phyloP scores from a whole-genome alignment of 2,329 filamentous ascomycete species.

The Colletotrichum abscissum region DNA sequence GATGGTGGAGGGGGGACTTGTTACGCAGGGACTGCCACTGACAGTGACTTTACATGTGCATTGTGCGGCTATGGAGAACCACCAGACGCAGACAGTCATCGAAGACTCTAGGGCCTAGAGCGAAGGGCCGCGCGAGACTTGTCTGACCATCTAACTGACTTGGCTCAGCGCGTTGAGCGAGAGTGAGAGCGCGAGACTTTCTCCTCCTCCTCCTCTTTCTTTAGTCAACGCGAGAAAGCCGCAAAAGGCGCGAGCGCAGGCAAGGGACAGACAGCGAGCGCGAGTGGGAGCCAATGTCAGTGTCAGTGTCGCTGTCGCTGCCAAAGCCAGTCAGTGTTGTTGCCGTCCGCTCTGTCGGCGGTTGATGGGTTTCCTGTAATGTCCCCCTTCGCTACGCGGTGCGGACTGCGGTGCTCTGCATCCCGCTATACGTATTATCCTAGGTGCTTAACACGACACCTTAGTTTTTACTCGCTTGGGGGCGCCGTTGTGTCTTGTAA shows the following conservation, averaged over 20 bases:
- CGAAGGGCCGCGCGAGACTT: neutral
- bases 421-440: neutral
- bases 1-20: neutral
- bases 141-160: slow-evolving; percentile 9
- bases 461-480: too few relatives aligned
- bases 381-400: neutral
- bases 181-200: neutral
- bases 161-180: neutral
- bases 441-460: too few relatives aligned
- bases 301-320: slow-evolving; percentile 26
- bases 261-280: slow-evolving; percentile 10
- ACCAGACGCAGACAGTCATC: too few relatives aligned
- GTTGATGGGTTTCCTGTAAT: neutral
- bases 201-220: neutral
- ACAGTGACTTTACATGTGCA: neutral
- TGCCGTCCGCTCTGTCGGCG: slow-evolving; percentile 11
- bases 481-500: too few relatives aligned
- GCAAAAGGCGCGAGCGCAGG: slow-evolving; percentile 11
- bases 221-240: neutral
- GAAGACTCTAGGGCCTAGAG: neutral
- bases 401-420: slow-evolving; percentile 1
- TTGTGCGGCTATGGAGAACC: too few relatives aligned
- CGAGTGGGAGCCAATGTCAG: slow-evolving; percentile 31
- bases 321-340: slow-evolving; percentile 13
- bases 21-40: slow-evolving; percentile 18